Base-by-base conservation (phyloP, 2,329 filamentous ascomycete genomes). In the Paecilomyces sp. region DNA sequence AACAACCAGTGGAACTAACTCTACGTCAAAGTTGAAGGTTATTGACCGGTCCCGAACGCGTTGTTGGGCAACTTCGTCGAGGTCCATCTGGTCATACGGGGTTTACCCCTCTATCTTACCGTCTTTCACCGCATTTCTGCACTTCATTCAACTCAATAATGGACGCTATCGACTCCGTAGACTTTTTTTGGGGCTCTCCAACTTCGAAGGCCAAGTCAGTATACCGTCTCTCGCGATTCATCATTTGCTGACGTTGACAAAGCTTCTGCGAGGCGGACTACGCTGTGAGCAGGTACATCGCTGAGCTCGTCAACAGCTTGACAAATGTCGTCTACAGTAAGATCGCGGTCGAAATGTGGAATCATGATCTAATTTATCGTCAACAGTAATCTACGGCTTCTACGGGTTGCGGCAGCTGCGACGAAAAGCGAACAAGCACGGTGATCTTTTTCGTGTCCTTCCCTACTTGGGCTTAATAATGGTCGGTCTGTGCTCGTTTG, bases 281-380 rank as follows among this genome's bases (percentile, higher is more conserved):
- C 47, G 59, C 57, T 2, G 57, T 70, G 47, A 67, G 62, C 1
- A 62, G 62, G 50, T 70, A 65, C 52, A 60, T 69, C 28, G 68
- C 64, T 22, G 68, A 71, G 54, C 67, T 71, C 24, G 62, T 70
- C 59, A 71, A 70, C 58, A 69, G 61, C n/a, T 61, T 71, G 30
- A 67, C 67, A 4, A 70, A 70, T 53, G 47, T 70, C 1, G 61
- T 62, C 56, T 71, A 71, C 53, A 54, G 62, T 64, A 62, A 34
- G 31, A 22, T 22, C 1, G 22, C 22, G 22, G 22, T 22, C 22
- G 22, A 22, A 22, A 22, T 22, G 22, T 22, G 22, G 22, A 22
- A 22, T 22, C 22, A 22, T 22, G 12, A 34, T 34, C 7, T 8
- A 34, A 34, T 8, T 34, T 34, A 34, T 34, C 31, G 7, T 34